phyloP scores from a whole-genome alignment of 192 early-diverging fungal species.

The Funneliformis geosporum region DNA sequence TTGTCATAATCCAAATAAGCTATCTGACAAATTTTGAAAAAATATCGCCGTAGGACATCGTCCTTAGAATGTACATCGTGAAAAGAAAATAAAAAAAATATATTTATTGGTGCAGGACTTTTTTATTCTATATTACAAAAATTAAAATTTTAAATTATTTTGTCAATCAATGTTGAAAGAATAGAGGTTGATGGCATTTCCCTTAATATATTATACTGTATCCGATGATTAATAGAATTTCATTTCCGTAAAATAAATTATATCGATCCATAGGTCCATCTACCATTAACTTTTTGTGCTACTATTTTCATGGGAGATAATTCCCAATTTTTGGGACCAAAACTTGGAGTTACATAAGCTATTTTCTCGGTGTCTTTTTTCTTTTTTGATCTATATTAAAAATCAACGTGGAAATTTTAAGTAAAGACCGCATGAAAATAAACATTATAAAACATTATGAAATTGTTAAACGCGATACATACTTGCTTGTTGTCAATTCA shows the following conservation, averaged over 20 bases:
- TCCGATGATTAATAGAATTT: too few relatives aligned
- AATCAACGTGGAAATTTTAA: not conserved
- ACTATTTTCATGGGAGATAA: slow-evolving; percentile 60
- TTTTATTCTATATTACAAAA: too few relatives aligned
- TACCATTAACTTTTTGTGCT: not conserved
- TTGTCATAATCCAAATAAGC: too few relatives aligned
- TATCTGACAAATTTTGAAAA: too few relatives aligned
- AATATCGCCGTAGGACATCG: too few relatives aligned
- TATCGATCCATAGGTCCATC: slow-evolving; percentile 3
- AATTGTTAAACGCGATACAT: slow-evolving; percentile 30
- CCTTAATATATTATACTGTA: too few relatives aligned
- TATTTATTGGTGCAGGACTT: too few relatives aligned
- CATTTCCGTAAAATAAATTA: not conserved
- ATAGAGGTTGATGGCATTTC: too few relatives aligned
- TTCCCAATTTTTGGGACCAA: slow-evolving; percentile 68
- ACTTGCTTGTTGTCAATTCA: slow-evolving; percentile 75
- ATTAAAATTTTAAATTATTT: too few relatives aligned
- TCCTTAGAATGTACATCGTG: too few relatives aligned
- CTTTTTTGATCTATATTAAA: slow-evolving; percentile 33
- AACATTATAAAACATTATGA: not conserved
- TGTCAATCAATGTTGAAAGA: too few relatives aligned
- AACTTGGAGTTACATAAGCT: slow-evolving; percentile 62
- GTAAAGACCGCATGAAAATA: not conserved
- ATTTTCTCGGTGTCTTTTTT: slow-evolving; percentile 52
- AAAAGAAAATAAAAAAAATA: too few relatives aligned